Percentiles rank a stretch among this genome's conserved stretches.
These are phyloP conservation scores for Fraxinus sp. DNA, from an alignment of 305 asterid species.

Conservation along the genomic window DNA sequence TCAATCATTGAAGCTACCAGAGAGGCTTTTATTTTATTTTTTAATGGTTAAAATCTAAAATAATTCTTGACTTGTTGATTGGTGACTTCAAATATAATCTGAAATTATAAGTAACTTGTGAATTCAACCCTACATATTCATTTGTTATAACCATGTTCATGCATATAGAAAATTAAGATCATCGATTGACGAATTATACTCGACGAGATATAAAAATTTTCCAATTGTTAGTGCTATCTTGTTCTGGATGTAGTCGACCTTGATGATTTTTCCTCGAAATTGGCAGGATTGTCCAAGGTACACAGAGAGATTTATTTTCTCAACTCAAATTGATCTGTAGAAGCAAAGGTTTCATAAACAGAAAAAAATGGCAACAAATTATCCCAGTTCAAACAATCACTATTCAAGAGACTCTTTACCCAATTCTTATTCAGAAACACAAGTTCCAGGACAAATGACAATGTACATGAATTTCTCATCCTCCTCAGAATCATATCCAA, in stretches of 20 bases:
- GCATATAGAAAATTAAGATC: background rate
- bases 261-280: background rate
- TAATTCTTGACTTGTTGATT: background rate
- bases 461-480: conserved; percentile 68
- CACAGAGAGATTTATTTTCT: background rate
- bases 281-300: background rate
- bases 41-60: background rate
- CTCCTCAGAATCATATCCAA: conserved; percentile 29
- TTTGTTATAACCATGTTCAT: background rate
- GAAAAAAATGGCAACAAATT: conserved; percentile 52
- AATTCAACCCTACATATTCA: background rate
- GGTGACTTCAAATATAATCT: background rate
- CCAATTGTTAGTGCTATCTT: too few relatives aligned
- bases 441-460: conserved; percentile 42
- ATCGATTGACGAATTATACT: background rate
- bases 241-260: background rate
- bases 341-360: background rate
- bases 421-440: conserved; percentile 51
- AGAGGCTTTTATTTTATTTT: background rate
- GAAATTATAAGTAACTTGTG: background rate
- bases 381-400: conserved; percentile 55
- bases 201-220: background rate
- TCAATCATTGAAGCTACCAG: background rate
- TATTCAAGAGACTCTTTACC: conserved; percentile 53
- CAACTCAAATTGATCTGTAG: background rate